Evolutionary conservation across 768 basidiomycete genomes (phyloP).

Genomic region (Ramaria rubella): DNA sequence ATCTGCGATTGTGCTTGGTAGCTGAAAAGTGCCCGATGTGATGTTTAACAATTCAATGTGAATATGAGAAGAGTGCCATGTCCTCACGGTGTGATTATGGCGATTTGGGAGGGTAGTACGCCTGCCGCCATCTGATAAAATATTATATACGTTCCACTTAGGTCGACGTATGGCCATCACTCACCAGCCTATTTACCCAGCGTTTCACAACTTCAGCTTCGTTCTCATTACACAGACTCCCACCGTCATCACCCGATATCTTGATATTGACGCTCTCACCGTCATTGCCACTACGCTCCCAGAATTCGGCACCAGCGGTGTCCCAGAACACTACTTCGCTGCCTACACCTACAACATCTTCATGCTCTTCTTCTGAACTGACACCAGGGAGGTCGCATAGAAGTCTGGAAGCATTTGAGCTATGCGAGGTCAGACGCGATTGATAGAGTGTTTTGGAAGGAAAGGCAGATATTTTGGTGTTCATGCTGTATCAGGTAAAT

Average conservation of each 20-base stretch:
- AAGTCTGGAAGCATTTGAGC: constrained; percentile 64
- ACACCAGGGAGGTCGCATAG: constrained; percentile 63
- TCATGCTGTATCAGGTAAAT: constrained; percentile 56
- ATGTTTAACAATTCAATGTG: no score
- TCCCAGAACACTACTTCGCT: constrained; percentile 90
- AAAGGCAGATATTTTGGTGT: constrained; percentile 75
- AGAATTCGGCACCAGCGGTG: constrained; percentile 91
- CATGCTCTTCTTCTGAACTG: constrained; percentile 55
- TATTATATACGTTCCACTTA: not conserved
- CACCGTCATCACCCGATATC: constrained; percentile 55
- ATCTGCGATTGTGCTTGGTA: constrained; percentile 94
- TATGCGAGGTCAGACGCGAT: constrained; percentile 60
- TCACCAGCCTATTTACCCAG: constrained; percentile 77
- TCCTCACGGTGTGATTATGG: constrained; percentile 77
- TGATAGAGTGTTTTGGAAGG: constrained; percentile 79
- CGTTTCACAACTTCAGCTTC: constrained; percentile 80
- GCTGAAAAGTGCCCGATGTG: constrained; percentile 28
- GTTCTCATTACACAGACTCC: constrained; percentile 90
- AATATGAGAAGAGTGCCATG: not conserved
- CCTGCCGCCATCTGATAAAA: constrained; percentile 48
- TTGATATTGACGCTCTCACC: constrained; percentile 34
- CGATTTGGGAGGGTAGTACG: constrained; percentile 65
- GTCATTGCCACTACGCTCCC: constrained; percentile 60
- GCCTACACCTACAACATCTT: constrained; percentile 50
- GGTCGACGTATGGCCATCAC: constrained; percentile 14